Evolutionary conservation across 1,139 yeast genomes (phyloP), one percentile per base, ranked within the genome.

Genomic region (Saccharomycopsis crataegensis): DNA sequence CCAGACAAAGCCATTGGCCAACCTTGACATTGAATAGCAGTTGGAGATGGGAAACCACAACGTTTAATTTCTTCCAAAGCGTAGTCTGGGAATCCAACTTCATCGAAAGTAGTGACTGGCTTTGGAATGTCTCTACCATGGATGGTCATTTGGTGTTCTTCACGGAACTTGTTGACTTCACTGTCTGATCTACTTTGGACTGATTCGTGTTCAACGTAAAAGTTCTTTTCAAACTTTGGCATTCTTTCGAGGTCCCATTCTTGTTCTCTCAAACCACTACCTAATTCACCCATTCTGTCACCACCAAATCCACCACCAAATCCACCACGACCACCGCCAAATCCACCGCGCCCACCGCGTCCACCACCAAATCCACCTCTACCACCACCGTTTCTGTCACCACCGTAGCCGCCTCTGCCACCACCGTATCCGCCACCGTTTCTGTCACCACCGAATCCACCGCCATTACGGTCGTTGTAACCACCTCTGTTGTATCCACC

Each of bases 1-100:
- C 99, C 99, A 65, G 93, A 83, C 60, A 91, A 78, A 67, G 99
- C 99, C 99, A 93, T 93, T 59, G 99, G 99, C 99, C 99, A 93
- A 75, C 99, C 99, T 76, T 94, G 99, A 71, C 96, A 88, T 76
- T 93, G 99, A 68, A 93, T 93, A 61, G 89, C 89, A 57, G 99
- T 93, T 64, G 99, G 99, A 61, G 77, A 81, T 57, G 86, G 94
- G 76, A 93, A 93, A 58, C 98, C 98, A 73, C 88, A 93, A 58
- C 84, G 83, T 74, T 86, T 82, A 64, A 93, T 90, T 75, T 93
- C 97, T 61, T 74, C 77, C 68, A 93, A 78, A 46, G 93, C 98
- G 67, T 93, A 91, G 63, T 82, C 87, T 60, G 98, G 98, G 80
- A 91, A 91, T 48, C 96, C 96, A 66, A 96, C 96, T 75, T 93